Evolutionary conservation across 371 early-diverging fungal genomes (phyloP).

Genomic region (Mortierella sp.): DNA sequence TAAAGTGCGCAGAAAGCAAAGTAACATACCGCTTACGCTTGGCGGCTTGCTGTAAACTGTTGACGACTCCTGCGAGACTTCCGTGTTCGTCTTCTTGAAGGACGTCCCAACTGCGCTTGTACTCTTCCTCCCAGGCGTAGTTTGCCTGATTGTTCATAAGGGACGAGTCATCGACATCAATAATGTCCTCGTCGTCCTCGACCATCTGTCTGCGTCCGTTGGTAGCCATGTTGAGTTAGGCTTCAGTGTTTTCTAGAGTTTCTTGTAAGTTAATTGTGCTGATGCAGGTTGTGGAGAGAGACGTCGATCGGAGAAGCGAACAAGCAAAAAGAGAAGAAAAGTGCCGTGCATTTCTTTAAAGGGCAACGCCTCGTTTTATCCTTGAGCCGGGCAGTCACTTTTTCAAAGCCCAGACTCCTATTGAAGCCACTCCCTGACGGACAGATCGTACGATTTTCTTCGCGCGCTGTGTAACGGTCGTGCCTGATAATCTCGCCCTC

Average conservation of each 20-base stretch:
- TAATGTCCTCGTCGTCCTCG: conserved; percentile 55
- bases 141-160: conserved; percentile 55
- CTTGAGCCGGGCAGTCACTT: neutral
- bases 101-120: conserved; percentile 96
- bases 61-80: conserved; percentile 83
- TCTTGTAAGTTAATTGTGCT: neutral
- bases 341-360: neutral
- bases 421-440: neutral
- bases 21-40: conserved; percentile 75
- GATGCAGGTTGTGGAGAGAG: neutral
- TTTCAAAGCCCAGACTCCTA: neutral
- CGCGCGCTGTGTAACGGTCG: neutral
- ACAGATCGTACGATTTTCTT: neutral
- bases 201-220: conserved; percentile 49
- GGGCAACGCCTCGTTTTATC: neutral
- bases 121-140: conserved; percentile 96
- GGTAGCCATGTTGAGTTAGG: conserved; percentile 35
- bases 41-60: conserved; percentile 80
- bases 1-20: neutral
- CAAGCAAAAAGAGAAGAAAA: neutral
- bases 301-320: conserved; percentile 1
- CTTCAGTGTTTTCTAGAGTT: neutral
- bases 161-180: conserved; percentile 57
- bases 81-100: conserved; percentile 94
- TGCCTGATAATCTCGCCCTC: neutral